Conservation (phyloP, 495 filamentous ascomycete species). For the Lepidopterella palustris region DNA sequence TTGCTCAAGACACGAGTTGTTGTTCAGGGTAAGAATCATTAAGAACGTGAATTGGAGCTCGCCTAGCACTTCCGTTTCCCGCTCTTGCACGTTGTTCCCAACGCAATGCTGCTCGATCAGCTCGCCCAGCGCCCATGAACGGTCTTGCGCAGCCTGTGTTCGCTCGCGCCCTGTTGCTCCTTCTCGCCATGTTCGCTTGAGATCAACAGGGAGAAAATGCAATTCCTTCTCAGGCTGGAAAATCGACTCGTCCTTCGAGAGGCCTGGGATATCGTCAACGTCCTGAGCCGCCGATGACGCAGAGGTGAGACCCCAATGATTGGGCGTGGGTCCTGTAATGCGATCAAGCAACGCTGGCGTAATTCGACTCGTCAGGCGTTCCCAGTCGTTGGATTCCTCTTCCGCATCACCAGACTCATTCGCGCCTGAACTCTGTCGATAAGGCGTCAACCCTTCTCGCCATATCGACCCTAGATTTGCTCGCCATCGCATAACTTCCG, state of each 20-base stretch:
- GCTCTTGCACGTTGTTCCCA: constrained; percentile 4
- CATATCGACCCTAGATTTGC: constrained; percentile 42
- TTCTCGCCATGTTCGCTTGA: constrained; percentile 58
- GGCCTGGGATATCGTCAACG: constrained; percentile 38
- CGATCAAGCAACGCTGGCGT: constrained; percentile 41
- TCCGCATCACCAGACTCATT: constrained; percentile 8
- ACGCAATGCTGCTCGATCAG: constrained; percentile 40
- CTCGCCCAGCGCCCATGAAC: constrained; percentile 60
- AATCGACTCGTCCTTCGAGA: constrained; percentile 26
- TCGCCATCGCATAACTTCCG: constrained; percentile 34
- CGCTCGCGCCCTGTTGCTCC: constrained; percentile 64
- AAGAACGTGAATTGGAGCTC: constrained; percentile 84
- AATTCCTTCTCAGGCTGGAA: constrained; percentile 37
- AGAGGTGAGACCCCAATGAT: constrained; percentile 48
- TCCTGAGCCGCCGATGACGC: constrained; percentile 43
- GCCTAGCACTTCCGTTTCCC: constrained; percentile 56
- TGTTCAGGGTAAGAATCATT: constrained; percentile 72
- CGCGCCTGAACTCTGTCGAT: constrained; percentile 31
- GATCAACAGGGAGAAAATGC: constrained; percentile 49
- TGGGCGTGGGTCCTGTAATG: constrained; percentile 41
- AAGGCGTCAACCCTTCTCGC: constrained; percentile 40
- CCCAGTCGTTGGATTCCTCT: constrained; percentile 39
- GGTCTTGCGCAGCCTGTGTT: constrained; percentile 64
- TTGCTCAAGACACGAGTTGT: constrained; percentile 78
- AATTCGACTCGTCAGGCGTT: constrained; percentile 46